Evolutionary conservation across 2,329 filamentous ascomycete species (phyloP).

Genomic region (Curvularia spicifera): DNA sequence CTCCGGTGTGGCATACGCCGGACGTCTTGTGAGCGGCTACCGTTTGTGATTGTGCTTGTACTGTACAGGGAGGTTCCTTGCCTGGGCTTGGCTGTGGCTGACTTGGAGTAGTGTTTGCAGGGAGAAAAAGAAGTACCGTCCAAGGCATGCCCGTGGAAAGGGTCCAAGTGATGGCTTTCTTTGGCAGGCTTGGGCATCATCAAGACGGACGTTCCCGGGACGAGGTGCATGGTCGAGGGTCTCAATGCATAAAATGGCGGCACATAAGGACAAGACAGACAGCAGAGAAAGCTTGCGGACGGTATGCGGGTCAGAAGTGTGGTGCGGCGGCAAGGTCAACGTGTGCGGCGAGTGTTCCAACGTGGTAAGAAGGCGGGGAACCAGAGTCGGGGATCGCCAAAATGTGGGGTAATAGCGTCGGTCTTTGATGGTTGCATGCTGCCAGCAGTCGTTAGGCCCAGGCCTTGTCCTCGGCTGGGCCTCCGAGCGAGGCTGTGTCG

Average conservation of each 20-base stretch:
- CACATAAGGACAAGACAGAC: constrained; percentile 23
- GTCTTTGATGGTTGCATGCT: constrained; percentile 20
- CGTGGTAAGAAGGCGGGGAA: constrained; percentile 47
- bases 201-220: constrained; percentile 17
- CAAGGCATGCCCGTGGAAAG: neutral
- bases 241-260: constrained; percentile 28
- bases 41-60: neutral
- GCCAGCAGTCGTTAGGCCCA: constrained; percentile 2
- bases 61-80: neutral
- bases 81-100: neutral
- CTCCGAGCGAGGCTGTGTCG: constrained; percentile 37
- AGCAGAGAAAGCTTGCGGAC: constrained; percentile 33
- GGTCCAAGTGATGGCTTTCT: neutral
- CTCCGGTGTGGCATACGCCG: neutral
- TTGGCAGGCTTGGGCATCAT: constrained; percentile 24
- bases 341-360: constrained; percentile 36
- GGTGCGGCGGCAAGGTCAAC: constrained; percentile 26
- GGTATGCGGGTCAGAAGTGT: constrained; percentile 45
- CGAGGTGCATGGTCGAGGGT: constrained; percentile 31
- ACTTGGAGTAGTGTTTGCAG: neutral
- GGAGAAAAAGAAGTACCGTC: constrained; percentile 1
- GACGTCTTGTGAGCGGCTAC: neutral
- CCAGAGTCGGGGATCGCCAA: constrained; percentile 40
- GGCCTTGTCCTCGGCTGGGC: constrained; percentile 33
- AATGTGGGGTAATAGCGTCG: constrained; percentile 49